phyloP scores from a whole-genome alignment of 208 protist species.

The Vickermania ingenoplastis region DNA sequence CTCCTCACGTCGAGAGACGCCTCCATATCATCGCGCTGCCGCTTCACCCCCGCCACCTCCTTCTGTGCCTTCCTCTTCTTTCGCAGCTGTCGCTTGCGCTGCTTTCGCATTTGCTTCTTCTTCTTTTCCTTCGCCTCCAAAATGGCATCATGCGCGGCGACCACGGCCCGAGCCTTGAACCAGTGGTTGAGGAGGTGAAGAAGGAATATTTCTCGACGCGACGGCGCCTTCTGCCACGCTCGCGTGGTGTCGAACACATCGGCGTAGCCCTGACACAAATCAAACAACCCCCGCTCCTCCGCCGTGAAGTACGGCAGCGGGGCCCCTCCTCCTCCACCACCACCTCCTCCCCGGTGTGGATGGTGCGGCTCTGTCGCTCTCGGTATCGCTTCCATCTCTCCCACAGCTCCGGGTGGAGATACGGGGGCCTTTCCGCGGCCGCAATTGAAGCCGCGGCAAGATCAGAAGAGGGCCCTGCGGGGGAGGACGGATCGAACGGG shows the following conservation, averaged over 20 bases:
- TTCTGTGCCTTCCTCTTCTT: slow-evolving; percentile 6
- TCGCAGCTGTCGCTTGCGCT: background rate
- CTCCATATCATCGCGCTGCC: slow-evolving; percentile 1
- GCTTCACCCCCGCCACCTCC: slow-evolving; percentile 7
- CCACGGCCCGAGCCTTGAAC: slow-evolving; percentile 72
- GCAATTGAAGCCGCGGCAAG: background rate
- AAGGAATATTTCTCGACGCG: slow-evolving; percentile 53
- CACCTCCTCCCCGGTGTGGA: background rate
- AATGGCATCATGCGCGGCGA: slow-evolving; percentile 62
- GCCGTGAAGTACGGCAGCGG: slow-evolving; percentile 24
- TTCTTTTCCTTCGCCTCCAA: slow-evolving; percentile 10
- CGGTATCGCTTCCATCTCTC: slow-evolving; percentile 58
- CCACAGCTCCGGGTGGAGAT: slow-evolving; percentile 64
- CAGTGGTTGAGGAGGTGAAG: slow-evolving; percentile 82
- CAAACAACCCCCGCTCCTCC: slow-evolving; percentile 64
- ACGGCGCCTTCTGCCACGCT: slow-evolving; percentile 61
- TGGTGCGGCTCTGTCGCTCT: slow-evolving; percentile 1
- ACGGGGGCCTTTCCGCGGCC: slow-evolving; percentile 19
- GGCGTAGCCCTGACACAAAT: slow-evolving; percentile 67
- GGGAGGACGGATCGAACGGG: slow-evolving; percentile 28
- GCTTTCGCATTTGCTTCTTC: background rate
- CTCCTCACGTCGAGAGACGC: slow-evolving; percentile 2
- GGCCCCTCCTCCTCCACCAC: no score
- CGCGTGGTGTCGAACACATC: slow-evolving; percentile 68
- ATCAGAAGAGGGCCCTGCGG: background rate